These are phyloP conservation scores for Pythium scleroteichum DNA, from an alignment of 352 stramenopile species.

Conservation along the genomic window DNA sequence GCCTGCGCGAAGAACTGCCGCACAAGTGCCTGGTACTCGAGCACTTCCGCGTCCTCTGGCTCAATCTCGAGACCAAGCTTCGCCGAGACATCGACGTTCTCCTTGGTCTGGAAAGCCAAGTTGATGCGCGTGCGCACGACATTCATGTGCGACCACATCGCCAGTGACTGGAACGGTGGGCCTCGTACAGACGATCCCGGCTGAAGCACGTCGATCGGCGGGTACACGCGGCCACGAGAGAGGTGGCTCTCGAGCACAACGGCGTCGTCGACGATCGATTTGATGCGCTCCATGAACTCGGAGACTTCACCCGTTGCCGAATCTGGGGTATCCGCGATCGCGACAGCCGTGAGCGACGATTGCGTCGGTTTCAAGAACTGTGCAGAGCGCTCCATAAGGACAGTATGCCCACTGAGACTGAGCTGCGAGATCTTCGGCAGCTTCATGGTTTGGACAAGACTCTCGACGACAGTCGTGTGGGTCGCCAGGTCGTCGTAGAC, in stretches of 20 bases:
- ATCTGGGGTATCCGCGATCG: slow-evolving; percentile 66
- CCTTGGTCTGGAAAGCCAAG: slow-evolving; percentile 48
- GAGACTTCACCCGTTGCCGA: slow-evolving; percentile 41
- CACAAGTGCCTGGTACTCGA: slow-evolving; percentile 73
- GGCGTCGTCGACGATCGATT: slow-evolving; percentile 74
- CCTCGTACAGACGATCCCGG: slow-evolving; percentile 67
- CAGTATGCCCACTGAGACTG: slow-evolving; percentile 64
- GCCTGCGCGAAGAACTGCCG: slow-evolving; percentile 73
- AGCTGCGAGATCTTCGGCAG: slow-evolving; percentile 59
- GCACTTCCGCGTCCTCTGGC: slow-evolving; percentile 62
- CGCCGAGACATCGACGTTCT: slow-evolving; percentile 55
- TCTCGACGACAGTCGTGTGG: slow-evolving; percentile 74
- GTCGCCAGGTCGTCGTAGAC: slow-evolving; percentile 81
- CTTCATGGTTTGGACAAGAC: slow-evolving; percentile 68
- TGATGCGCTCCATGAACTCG: slow-evolving; percentile 64
- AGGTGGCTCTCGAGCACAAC: slow-evolving; percentile 53
- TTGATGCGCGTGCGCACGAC: slow-evolving; percentile 67
- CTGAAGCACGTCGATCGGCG: slow-evolving; percentile 66
- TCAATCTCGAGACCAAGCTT: slow-evolving; percentile 79
- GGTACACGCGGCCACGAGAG: slow-evolving; percentile 56
- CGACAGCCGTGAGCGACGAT: slow-evolving; percentile 67
- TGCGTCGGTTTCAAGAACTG: slow-evolving; percentile 51
- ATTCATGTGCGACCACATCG: slow-evolving; percentile 68
- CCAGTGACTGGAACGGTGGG: slow-evolving; percentile 73
- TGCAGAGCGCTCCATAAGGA: slow-evolving; percentile 80